These are phyloP conservation scores for Magnusiomyces ingens DNA, from an alignment of 1,139 yeast genomes.

Conservation along the genomic window DNA sequence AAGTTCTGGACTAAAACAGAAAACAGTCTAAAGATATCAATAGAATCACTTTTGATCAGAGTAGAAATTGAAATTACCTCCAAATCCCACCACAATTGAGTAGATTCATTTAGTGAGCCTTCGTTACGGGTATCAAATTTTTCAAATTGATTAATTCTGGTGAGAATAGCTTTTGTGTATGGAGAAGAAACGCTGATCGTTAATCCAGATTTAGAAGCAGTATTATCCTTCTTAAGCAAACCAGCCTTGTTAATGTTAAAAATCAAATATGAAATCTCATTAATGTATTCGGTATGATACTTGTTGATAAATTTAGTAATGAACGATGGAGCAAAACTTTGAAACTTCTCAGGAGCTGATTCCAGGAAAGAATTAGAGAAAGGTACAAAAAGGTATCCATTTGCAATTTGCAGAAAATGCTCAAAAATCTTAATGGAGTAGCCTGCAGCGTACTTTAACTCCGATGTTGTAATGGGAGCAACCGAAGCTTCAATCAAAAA, in stretches of 20 bases:
- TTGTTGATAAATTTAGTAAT: slow-evolving; percentile 18
- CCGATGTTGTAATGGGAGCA: slow-evolving; percentile 21
- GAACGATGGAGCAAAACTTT: slow-evolving; percentile 20
- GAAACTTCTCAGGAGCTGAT: slow-evolving; percentile 24
- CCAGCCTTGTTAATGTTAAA: slow-evolving; percentile 15
- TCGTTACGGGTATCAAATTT: slow-evolving; percentile 1
- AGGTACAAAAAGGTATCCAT: slow-evolving; percentile 21
- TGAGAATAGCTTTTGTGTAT: not conserved
- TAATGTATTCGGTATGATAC: slow-evolving; percentile 5
- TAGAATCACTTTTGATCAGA: slow-evolving; percentile 2
- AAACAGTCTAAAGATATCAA: slow-evolving; percentile 14
- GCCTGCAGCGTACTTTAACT: slow-evolving; percentile 22
- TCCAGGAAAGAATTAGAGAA: slow-evolving; percentile 39
- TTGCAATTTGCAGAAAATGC: slow-evolving; percentile 7
- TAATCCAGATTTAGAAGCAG: not conserved
- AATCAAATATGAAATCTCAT: slow-evolving; percentile 13
- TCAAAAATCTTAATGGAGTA: slow-evolving; percentile 19
- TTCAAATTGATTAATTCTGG: slow-evolving; percentile 6
- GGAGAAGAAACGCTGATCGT: not conserved
- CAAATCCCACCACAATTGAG: slow-evolving; percentile 18
- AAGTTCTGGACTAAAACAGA: slow-evolving; percentile 9
- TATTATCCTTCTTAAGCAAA: slow-evolving; percentile 15
- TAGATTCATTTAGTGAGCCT: not conserved
- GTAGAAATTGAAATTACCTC: slow-evolving; percentile 16
- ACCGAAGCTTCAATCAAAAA: slow-evolving; percentile 13